Percentiles rank a stretch among this genome's conserved stretches.
Evolutionary conservation across 2,329 filamentous ascomycete genomes (phyloP).

Genomic region (Cephalotrichum gorgonifer): DNA sequence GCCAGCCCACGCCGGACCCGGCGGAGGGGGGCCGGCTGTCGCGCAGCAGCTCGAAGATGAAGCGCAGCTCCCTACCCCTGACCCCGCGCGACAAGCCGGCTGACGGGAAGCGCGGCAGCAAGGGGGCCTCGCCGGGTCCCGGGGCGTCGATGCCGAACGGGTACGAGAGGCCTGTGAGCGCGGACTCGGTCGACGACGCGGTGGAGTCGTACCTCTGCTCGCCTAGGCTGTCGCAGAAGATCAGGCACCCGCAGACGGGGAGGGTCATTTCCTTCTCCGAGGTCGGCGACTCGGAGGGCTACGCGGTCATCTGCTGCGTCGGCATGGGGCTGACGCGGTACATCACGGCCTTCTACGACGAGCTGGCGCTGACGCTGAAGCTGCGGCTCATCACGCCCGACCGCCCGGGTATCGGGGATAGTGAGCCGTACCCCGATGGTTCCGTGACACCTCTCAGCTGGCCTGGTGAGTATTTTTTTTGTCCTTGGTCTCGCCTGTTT

Average conservation of each 20-base stretch:
- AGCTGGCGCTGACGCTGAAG: constrained; percentile 79
- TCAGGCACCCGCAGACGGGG: constrained; percentile 75
- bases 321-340: constrained; percentile 96
- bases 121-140: constrained; percentile 5
- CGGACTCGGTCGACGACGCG: constrained; percentile 80
- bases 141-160: constrained; percentile 30
- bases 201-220: constrained; percentile 79
- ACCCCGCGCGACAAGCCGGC: constrained; percentile 26
- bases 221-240: constrained; percentile 76
- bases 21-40: constrained; percentile 34
- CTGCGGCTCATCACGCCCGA: constrained; percentile 88
- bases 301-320: constrained; percentile 90
- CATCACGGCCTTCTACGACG: constrained; percentile 94
- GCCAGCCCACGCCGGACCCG: constrained; percentile 37
- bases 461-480: constrained; percentile 56
- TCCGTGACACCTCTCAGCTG: constrained; percentile 82
- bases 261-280: constrained; percentile 92
- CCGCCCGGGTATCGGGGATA: constrained; percentile 86
- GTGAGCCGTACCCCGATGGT: constrained; percentile 72
- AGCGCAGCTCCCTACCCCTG: constrained; percentile 42
- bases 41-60: constrained; percentile 47
- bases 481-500: not conserved
- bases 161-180: constrained; percentile 66
- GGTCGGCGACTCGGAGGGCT: constrained; percentile 85
- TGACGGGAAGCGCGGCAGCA: constrained; percentile 4